Conservation (phyloP, 108 stramenopile genomes). For the Conticribra weissflogii region DNA sequence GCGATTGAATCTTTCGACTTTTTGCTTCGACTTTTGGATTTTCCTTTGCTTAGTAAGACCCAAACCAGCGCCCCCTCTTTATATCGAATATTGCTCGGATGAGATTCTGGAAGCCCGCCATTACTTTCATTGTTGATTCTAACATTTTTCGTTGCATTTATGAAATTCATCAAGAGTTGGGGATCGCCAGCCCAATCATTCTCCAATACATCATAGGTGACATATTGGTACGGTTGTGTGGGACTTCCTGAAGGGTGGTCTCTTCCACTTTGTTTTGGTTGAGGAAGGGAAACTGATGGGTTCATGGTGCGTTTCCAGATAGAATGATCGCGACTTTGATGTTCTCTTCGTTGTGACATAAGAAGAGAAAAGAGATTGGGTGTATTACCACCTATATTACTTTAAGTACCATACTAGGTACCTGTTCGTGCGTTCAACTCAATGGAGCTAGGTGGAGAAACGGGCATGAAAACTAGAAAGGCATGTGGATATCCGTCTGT, state of each 20-base stretch:
- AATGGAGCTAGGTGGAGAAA: too few species aligned
- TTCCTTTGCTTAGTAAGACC: constrained; percentile 65
- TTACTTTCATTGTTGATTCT: background rate
- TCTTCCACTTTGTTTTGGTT: background rate
- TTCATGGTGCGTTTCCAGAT: background rate
- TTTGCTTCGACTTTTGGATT: constrained; percentile 21
- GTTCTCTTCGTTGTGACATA: too few species aligned
- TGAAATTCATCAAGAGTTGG: background rate
- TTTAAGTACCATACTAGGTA: too few species aligned
- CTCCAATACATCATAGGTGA: constrained; percentile 36
- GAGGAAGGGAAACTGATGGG: background rate
- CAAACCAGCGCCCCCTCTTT: constrained; percentile 52
- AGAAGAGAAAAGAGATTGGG: too few species aligned
- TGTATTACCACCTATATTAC: too few species aligned
- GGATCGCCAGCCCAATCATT: constrained; percentile 44
- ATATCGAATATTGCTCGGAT: constrained; percentile 18
- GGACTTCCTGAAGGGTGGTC: too few species aligned
- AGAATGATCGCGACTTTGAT: too few species aligned
- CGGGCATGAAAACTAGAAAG: too few species aligned
- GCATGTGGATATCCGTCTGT: too few species aligned
- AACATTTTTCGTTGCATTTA: background rate
- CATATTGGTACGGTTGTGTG: constrained; percentile 26
- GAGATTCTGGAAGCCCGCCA: background rate
- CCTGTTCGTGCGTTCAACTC: too few species aligned
- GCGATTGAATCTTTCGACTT: background rate